Evolutionary conservation across 768 basidiomycete species (phyloP), one percentile per base, ranked within the genome.

Genomic region (Boletus rufocinnamomeus): DNA sequence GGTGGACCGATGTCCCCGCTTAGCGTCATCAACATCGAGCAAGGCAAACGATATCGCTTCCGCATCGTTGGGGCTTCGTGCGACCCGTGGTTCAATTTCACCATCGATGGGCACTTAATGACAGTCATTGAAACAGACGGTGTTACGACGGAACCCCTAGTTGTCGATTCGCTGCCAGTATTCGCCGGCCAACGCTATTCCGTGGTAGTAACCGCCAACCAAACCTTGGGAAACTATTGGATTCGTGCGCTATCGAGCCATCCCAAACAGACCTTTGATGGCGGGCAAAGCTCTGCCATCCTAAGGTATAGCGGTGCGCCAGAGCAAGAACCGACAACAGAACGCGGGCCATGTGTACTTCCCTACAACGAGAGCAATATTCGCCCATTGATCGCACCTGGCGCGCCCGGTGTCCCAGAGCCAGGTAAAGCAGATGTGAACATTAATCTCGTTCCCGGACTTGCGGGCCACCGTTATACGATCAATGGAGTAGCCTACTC

Each of bases 111-210:
- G 4, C 70, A 71, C 28, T 9, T n/a, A 1, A 44, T 67, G 57
- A 77, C 71, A 5, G 69, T 79, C 55, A 77, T 80, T 35, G 76
- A 78, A 64, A 78, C 72, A 11, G 81, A 81, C 52, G 75, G 76
- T 3, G 56, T 76, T 14, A 75, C 72, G 49, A 74, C 74, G 17
- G 57, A 74, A 27, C 79, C 79, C 6, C 56, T 78, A 3, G 60
- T 67, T 0, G 77, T 78, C 9, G 77, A 80, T 47, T 69, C 63
- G 16, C 52, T 78, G 19, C 63, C 69, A 14, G 72, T 77, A 13
- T 69, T 66, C 11, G 55, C 72, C 7, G 80, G 76, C 5, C 81
- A 83, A 59, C 76, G 81, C 30, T 82, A 81, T 57, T 82, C 80
- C 1, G 72, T 82, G 55, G 67, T 82, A 13, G 63, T 83, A 1